Conservation (phyloP, 768 basidiomycete genomes). For the Collybiopsis confluens region DNA sequence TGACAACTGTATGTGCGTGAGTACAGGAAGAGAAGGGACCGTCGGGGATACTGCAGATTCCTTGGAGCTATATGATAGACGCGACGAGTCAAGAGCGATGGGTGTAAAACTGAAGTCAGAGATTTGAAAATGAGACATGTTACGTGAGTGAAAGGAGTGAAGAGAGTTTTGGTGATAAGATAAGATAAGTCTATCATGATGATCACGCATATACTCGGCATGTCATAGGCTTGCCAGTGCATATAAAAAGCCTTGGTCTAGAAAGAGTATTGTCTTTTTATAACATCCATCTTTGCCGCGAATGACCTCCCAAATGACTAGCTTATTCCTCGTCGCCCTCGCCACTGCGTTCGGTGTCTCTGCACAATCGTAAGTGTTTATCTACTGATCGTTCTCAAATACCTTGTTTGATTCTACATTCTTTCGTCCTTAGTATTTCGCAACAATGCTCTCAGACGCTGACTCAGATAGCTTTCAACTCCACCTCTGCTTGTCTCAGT, state of each 20-base stretch:
- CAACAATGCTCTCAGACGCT: conserved; percentile 46
- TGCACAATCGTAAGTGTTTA: conserved; percentile 39
- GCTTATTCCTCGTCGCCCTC: conserved; percentile 24
- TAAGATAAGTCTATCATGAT: too few species aligned
- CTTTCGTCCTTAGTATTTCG: conserved; percentile 23
- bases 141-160: not conserved
- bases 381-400: too few species aligned
- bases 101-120: too few species aligned
- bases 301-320: conserved; percentile 12
- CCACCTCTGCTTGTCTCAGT: conserved; percentile 46
- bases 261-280: not conserved
- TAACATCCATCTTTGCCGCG: conserved; percentile 8
- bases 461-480: conserved; percentile 34
- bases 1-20: conserved; percentile 26
- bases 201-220: not conserved
- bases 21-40: conserved; percentile 17
- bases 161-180: too few species aligned
- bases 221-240: too few species aligned
- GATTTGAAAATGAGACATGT: too few species aligned
- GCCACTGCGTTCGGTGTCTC: conserved; percentile 18
- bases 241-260: not conserved
- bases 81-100: too few species aligned
- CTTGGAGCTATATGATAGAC: conserved; percentile 6
- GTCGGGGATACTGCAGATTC: conserved; percentile 3
- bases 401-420: too few species aligned